Base-by-base conservation (phyloP, 148 eudicot species). In the Diospyros lotus region DNA sequence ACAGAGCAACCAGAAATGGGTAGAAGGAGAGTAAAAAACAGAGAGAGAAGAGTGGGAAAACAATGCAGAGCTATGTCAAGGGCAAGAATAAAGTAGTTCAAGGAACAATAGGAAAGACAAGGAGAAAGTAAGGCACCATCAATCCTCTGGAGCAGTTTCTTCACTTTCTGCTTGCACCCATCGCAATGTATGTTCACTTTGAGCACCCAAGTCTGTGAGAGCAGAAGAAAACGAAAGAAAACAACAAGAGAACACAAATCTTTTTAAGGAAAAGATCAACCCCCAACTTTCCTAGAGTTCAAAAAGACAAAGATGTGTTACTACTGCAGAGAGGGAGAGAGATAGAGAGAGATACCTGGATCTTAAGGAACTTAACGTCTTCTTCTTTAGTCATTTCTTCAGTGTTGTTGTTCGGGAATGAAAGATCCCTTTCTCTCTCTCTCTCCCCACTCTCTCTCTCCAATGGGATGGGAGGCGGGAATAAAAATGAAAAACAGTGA, bases 151-250 rank as follows among this genome's bases (percentile, higher is more conserved):
- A 91, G 88, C 63, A 91, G 78, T 73, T 91, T 91, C 87, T 87
- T 91, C 60, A 91, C 96, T 86, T 86, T 86, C 78, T 84, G 87
- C 87, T 82, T 87, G 69, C 96, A 91, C 3, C 96, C 96, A 83
- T 89, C 96, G 82, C 96, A 91, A 69, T 91, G 87, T 73, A 91
- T 83, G 84, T 89, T 91, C 79, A 91, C 93, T 82, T 84, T 89
- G 58, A 91, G 83, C 55, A 75, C 84, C 83, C 90, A 89, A 61
- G 87, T 89, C 91, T 91, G 80, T 75, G 63, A 39, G 64, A 66
- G 5, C 1, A 46, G 71, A 40, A 52, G 44, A 69, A 45, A 58
- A 72, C 52, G 7, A 67, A 9, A 45, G 55, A 41, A 64, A 73
- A 13, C 18, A 66, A 74, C 52, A 44, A 18, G 28, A 63, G 59